Base-by-base conservation (phyloP, 768 basidiomycete species). In the Gyrodon lividus region DNA sequence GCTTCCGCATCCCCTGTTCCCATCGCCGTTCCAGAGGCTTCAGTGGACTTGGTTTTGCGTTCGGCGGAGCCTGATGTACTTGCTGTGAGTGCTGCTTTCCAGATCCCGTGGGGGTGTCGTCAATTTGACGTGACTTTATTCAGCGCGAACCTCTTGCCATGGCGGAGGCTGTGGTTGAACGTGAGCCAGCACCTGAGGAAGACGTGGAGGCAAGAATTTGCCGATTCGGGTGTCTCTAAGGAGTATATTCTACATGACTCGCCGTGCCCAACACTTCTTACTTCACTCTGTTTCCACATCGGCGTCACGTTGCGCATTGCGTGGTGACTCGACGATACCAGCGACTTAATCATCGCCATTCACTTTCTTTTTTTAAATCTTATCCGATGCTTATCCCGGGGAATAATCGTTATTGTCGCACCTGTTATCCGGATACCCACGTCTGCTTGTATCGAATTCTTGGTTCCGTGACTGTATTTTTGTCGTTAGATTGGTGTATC, bases 1-100 rank as follows among this genome's bases (percentile, higher is more conserved):
- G 67, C 55, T 16, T 52, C 42, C 8, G 61, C 67, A 5, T 70
- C 67, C 12, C 67, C 67, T 7, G 24, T 67, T 3, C 64, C 69
- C 19, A 43, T 55, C 1, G 53, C 51, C 13, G 55, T 12, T 9
- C 54, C 55, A 24, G 59, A 44, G 2, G 55, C 35, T 20, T 37
- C 23, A 44, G 55, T 50, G 16, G 19, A 13, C 24, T 30, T 24
- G 34, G 44, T n/a, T 4, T 46, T 38, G 10, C 20, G 0, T 4
- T 2, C 35, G 16, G 50, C 22, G 14, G 24, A 48, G 3, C 7
- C 41, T 3, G 57, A 54, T 3, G 5, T 70, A 17, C 3, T 52
- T 6, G 52, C 31, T 56, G 66, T 70, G 31, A 50, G 68, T 22
- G 12, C 20, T 22, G 12, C 20, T 0, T 14, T 48, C 43, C 23